Evolutionary conservation across 2,329 filamentous ascomycete genomes (phyloP), one percentile per base, ranked within the genome.

Genomic region (Aspergillus tubingensis): DNA sequence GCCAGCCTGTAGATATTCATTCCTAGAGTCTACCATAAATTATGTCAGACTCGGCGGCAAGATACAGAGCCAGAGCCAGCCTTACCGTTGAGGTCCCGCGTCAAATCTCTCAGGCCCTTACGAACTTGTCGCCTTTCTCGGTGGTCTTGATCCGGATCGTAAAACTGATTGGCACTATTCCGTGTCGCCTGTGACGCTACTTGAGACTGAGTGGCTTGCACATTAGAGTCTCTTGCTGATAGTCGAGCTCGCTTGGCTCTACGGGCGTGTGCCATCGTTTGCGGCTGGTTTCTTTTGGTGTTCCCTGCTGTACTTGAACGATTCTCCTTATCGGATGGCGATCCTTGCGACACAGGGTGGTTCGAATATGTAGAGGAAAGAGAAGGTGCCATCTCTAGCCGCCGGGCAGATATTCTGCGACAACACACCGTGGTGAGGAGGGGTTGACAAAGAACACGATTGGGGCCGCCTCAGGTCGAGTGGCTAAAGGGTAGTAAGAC

Each of bases 71-170:
- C 8, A 17, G 19, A 13, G 15, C 10, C 21, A 32, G 36, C 25
- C 69, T 59, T 76, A 86, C 86, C 85, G 64, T 89, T 73, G 78
- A 90, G 76, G 47, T 86, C 80, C 53, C 82, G 79, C 25, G 82
- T 81, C n/a, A 96, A 80, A 47, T 88, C 86, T 63, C 93, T 85
- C 60, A 92, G 83, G 8, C 83, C 84, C 59, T 86, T 86, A 61
- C 92, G 89, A 36, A 96, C 79, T 56, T 82, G 79, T 23, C 93
- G 85, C 43, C 92, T 86, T 75, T 92, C 85, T 47, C 89, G 85
- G 11, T 89, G 81, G 59, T 91, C 83, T 72, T 97, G 94, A 62
- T 96, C 88, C 0, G 92, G 93, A 70, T 97, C 90, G 75, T 93
- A 96, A 65, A 78, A 85, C 58, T 77, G 67, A 5, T 82, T 80